phyloP scores from a whole-genome alignment of 1,139 yeast species.

The Protomyces inundatus region DNA sequence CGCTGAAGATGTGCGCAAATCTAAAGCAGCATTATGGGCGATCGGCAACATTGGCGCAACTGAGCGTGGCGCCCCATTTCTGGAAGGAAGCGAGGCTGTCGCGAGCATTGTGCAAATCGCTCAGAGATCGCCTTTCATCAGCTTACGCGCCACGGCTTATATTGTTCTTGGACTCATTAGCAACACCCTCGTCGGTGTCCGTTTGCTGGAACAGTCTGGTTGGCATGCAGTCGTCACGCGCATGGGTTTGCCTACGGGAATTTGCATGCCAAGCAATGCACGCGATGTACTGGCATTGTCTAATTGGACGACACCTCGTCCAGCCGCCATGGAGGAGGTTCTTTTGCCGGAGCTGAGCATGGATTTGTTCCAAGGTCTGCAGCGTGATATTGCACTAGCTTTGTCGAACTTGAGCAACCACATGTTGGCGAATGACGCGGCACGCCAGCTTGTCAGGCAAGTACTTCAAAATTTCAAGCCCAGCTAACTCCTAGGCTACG shows the following conservation, averaged over 20 bases:
- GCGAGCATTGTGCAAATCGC: conserved; percentile 53
- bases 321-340: too few species aligned
- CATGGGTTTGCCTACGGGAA: conserved; percentile 51
- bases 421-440: conserved; percentile 59
- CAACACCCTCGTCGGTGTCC: conserved; percentile 70
- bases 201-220: conserved; percentile 72
- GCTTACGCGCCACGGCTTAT: conserved; percentile 57
- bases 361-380: conserved; percentile 38
- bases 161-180: conserved; percentile 72
- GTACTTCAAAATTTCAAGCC: neutral
- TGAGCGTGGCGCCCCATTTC: conserved; percentile 42
- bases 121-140: conserved; percentile 53
- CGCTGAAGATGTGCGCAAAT: conserved; percentile 38
- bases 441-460: conserved; percentile 47
- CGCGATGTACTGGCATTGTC: conserved; percentile 30
- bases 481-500: conserved; percentile 46
- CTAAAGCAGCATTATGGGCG: conserved; percentile 82
- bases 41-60: conserved; percentile 71
- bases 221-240: conserved; percentile 64
- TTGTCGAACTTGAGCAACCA: conserved; percentile 56
- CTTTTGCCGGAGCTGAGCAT: neutral
- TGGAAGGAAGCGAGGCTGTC: conserved; percentile 58
- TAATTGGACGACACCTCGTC: neutral
- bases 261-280: conserved; percentile 39
- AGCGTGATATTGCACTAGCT: conserved; percentile 50